Percentiles rank a stretch among this genome's conserved stretches.
These are phyloP conservation scores for Aspergillus fumigatus DNA, from an alignment of 2,329 filamentous ascomycete genomes.

Conservation along the genomic window DNA sequence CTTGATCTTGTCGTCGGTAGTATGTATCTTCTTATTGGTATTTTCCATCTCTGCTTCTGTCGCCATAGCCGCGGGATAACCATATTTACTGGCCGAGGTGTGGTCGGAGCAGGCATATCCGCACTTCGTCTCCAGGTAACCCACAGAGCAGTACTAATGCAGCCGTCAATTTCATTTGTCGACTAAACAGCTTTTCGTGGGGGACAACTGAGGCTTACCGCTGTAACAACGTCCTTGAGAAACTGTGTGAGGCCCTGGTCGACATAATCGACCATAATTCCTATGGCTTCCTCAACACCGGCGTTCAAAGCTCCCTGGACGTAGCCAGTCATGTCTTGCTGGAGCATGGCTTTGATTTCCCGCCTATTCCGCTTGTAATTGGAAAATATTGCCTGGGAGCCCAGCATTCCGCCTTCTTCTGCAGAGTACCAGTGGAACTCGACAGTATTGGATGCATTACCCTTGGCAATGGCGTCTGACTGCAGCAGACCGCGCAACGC, in stretches of 20 bases:
- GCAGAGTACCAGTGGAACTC: slow-evolving; percentile 97
- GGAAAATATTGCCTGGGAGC: slow-evolving; percentile 84
- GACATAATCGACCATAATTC: slow-evolving; percentile 89
- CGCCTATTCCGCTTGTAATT: slow-evolving; percentile 68
- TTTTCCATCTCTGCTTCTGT: slow-evolving; percentile 59
- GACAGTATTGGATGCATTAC: slow-evolving; percentile 75
- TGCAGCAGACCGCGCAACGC: slow-evolving; percentile 75
- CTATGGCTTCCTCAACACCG: slow-evolving; percentile 77
- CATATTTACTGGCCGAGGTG: slow-evolving; percentile 61
- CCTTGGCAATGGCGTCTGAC: slow-evolving; percentile 64
- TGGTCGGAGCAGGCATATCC: slow-evolving; percentile 78
- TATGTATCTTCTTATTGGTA: slow-evolving; percentile 68
- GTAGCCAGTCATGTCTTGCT: slow-evolving; percentile 97
- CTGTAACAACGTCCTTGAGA: slow-evolving; percentile 81
- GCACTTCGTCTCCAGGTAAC: slow-evolving; percentile 81
- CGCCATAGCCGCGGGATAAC: slow-evolving; percentile 62
- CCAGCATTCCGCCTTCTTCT: slow-evolving; percentile 81
- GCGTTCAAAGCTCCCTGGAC: slow-evolving; percentile 76
- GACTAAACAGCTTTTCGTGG: neutral
- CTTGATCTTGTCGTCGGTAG: slow-evolving; percentile 65
- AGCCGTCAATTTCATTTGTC: slow-evolving; percentile 7
- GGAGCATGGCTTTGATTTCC: slow-evolving; percentile 91
- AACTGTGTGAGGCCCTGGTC: slow-evolving; percentile 77
- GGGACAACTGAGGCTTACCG: slow-evolving; percentile 38
- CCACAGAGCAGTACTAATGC: slow-evolving; percentile 74